phyloP scores from a whole-genome alignment of 23 red algal species.

The Pyropia yezoensis region DNA sequence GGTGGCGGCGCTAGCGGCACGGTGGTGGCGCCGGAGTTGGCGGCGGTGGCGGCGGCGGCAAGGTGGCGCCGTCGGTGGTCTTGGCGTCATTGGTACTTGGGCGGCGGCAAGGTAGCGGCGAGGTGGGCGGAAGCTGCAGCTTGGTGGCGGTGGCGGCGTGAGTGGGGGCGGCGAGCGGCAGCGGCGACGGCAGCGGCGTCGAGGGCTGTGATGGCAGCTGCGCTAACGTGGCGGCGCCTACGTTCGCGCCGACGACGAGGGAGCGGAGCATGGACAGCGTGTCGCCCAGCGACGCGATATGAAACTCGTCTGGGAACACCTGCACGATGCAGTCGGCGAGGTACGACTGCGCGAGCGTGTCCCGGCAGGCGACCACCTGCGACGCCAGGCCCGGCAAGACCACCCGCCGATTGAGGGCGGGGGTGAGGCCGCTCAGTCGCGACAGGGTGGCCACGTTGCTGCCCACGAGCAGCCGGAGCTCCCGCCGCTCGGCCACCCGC shows the following conservation, averaged over 20 bases:
- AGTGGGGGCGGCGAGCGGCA: too few species aligned
- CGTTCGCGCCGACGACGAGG: constrained; percentile 51
- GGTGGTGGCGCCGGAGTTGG: too few species aligned
- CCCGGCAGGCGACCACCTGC: constrained; percentile 61
- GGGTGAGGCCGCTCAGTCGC: constrained; percentile 20
- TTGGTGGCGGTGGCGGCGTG: too few species aligned
- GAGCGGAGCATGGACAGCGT: constrained; percentile 55
- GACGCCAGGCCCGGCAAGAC: constrained; percentile 63
- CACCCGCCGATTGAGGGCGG: constrained; percentile 24
- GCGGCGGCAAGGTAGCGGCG: too few species aligned
- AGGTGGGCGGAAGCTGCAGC: too few species aligned
- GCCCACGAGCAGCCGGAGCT: constrained; percentile 79
- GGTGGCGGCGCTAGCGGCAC: too few species aligned
- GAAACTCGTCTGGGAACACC: constrained; percentile 92
- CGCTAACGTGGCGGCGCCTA: too few species aligned
- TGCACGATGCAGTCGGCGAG: constrained; percentile 91
- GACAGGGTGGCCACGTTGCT: constrained; percentile 67
- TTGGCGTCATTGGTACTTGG: too few species aligned
- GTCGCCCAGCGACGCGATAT: constrained; percentile 42
- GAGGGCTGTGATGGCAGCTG: too few species aligned
- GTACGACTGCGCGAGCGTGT: constrained; percentile 82
- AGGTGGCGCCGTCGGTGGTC: too few species aligned
- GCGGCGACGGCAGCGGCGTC: too few species aligned
- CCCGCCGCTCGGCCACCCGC: constrained; percentile 38
- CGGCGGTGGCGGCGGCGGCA: too few species aligned